These are phyloP conservation scores for Phytophthora parvispora DNA, from an alignment of 352 stramenopile genomes.

Conservation along the genomic window DNA sequence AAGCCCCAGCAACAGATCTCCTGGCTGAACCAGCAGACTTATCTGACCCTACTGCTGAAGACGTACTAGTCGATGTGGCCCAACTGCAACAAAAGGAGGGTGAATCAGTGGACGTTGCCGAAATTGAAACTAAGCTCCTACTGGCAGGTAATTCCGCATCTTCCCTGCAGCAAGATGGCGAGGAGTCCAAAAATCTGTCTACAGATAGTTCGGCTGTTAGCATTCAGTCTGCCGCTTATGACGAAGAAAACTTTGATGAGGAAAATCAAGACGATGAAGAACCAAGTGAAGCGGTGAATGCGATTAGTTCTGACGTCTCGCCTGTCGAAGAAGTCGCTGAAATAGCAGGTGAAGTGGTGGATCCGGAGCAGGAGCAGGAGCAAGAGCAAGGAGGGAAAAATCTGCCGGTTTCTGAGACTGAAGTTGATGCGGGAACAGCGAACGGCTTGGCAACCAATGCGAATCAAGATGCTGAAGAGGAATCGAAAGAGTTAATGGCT, in stretches of 20 bases:
- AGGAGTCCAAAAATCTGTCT: constrained; percentile 5
- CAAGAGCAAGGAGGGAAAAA: not conserved
- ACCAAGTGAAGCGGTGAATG: not conserved
- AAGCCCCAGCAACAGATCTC: not conserved
- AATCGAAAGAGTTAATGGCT: constrained; percentile 10
- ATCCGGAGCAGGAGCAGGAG: not conserved
- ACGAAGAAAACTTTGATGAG: constrained; percentile 38
- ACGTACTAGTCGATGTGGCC: not conserved
- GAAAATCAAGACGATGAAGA: constrained; percentile 3
- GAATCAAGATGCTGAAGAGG: not conserved
- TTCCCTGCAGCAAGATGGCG: constrained; percentile 8
- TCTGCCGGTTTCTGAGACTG: not conserved
- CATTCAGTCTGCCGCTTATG: constrained; percentile 30
- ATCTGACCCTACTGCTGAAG: not conserved
- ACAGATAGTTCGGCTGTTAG: constrained; percentile 19
- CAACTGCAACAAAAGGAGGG: constrained; percentile 8
- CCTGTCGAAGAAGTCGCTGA: constrained; percentile 4
- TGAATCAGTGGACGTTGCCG: not conserved
- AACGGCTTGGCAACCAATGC: not conserved
- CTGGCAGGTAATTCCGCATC: not conserved
- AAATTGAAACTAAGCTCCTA: not conserved
- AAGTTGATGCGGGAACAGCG: not conserved
- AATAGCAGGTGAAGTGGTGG: not conserved
- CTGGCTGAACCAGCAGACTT: not conserved
- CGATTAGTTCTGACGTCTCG: not conserved